Base-by-base conservation (phyloP, 768 basidiomycete genomes). In the Kwoniella heveanensis region DNA sequence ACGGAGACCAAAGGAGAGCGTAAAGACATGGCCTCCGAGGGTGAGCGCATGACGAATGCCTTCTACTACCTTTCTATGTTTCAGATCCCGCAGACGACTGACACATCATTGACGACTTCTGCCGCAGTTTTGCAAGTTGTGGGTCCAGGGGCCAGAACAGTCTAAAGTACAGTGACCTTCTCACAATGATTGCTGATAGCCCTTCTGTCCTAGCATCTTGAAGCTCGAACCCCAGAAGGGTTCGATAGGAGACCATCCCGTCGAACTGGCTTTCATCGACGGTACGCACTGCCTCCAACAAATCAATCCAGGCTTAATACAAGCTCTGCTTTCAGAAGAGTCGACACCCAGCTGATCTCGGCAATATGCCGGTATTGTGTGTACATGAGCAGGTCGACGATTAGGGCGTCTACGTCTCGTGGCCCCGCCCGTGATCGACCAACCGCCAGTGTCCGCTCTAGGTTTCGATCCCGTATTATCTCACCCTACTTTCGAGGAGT, bases 401-500 rank as follows among this genome's bases (percentile, higher is more conserved):
- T 83, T 90, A 1, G 89, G 85, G 1, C 85, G 88, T 44, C 84
- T 91, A 66, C 85, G 89, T 32, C 83, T 90, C 24, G 85, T 85
- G 66, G 66, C 78, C 2, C 81, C 83, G 13, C 90, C 90, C 1
- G 71, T 74, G 0, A 79, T 82, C 17, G 80, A 76, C 1, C 88
- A 90, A 68, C 85, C 87, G 0, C 89, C 90, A 2, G 88, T 91
- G 29, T 88, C 87, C 21, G 81, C 82, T 15, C 83, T 90, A 5
- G 89, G 90, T 2, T 90, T 90, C 73, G 90, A 91, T 76, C 90
- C 90, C 10, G 85, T 90, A 48, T 80, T 89, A 47, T 85, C 82
- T 37, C 88, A 89, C 86, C 88, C 87, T 7, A 62, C 82, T 27
- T 68, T 88, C 0, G 81, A 81, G 7, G 82, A 84, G 32, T 90